phyloP scores from a whole-genome alignment of 257 asterid species.

The Solanum peruvianum region DNA sequence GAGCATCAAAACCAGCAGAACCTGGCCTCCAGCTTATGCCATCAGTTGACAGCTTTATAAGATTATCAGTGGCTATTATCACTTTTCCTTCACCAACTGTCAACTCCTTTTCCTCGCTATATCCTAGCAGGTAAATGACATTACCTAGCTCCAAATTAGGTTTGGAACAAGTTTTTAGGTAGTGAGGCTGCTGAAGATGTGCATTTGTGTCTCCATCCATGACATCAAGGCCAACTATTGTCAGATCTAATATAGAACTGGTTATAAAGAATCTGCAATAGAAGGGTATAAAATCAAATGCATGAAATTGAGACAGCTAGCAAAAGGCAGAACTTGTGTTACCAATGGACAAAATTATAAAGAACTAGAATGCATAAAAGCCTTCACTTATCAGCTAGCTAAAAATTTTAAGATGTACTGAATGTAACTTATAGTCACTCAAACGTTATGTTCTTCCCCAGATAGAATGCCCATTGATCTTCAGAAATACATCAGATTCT shows the following conservation, averaged over 20 bases:
- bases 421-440: not conserved
- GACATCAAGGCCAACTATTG: slow-evolving; percentile 85
- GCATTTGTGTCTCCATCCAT: slow-evolving; percentile 64
- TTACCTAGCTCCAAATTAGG: slow-evolving; percentile 80
- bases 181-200: slow-evolving; percentile 53
- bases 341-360: not conserved
- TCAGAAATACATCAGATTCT: not conserved
- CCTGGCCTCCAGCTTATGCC: slow-evolving; percentile 88
- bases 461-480: not conserved
- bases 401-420: not conserved
- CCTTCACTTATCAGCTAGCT: not conserved
- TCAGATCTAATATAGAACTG: slow-evolving; percentile 91
- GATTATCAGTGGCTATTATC: slow-evolving; percentile 91
- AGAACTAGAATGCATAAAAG: not conserved
- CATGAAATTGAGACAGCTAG: not conserved
- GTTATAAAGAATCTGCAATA: slow-evolving; percentile 84
- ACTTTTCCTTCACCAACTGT: slow-evolving; percentile 90
- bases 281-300: not conserved
- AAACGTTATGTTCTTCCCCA: not conserved
- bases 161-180: slow-evolving; percentile 63
- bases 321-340: not conserved
- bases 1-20: slow-evolving; percentile 83
- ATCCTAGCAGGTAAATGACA: slow-evolving; percentile 64
- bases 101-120: slow-evolving; percentile 57
- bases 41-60: slow-evolving; percentile 76